Conservation (phyloP, 805 yeast species). For the Candida mattraensis region DNA sequence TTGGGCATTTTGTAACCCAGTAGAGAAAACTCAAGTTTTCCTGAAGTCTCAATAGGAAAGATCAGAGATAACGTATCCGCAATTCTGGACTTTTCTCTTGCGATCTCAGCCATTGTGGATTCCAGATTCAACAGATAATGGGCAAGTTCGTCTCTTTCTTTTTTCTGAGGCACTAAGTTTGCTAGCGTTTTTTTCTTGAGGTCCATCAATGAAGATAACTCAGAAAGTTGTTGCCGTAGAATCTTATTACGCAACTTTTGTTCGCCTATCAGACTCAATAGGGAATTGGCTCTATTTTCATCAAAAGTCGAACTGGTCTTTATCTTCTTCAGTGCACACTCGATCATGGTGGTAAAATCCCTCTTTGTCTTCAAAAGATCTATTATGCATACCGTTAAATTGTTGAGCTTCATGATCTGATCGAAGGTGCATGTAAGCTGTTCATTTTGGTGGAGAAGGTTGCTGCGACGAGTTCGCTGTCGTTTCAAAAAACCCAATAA, state of each 20-base stretch:
- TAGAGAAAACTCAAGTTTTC: constrained; percentile 30
- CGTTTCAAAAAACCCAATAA: constrained; percentile 11
- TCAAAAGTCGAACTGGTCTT: not conserved
- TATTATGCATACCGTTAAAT: constrained; percentile 36
- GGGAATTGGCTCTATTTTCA: constrained; percentile 1
- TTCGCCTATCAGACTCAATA: constrained; percentile 3
- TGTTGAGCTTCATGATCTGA: constrained; percentile 42
- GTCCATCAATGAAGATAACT: not conserved
- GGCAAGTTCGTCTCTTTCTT: constrained; percentile 15
- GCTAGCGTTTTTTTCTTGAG: constrained; percentile 3
- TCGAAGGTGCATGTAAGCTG: constrained; percentile 38
- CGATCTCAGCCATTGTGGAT: constrained; percentile 9
- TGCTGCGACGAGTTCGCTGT: constrained; percentile 6
- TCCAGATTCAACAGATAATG: constrained; percentile 17
- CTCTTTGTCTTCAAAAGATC: constrained; percentile 30
- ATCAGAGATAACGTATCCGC: constrained; percentile 25
- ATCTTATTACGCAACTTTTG: constrained; percentile 3
- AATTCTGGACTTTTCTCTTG: constrained; percentile 27
- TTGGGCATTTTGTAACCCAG: constrained; percentile 33
- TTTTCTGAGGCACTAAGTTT: not conserved
- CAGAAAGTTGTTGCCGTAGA: constrained; percentile 5
- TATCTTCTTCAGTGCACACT: constrained; percentile 1
- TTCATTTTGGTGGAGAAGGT: constrained; percentile 8
- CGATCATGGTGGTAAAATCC: constrained; percentile 12
- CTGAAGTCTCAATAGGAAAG: constrained; percentile 33